Evolutionary conservation across 2,329 filamentous ascomycete genomes (phyloP).

Genomic region (Nothophaeocryptopus gaeumannii): DNA sequence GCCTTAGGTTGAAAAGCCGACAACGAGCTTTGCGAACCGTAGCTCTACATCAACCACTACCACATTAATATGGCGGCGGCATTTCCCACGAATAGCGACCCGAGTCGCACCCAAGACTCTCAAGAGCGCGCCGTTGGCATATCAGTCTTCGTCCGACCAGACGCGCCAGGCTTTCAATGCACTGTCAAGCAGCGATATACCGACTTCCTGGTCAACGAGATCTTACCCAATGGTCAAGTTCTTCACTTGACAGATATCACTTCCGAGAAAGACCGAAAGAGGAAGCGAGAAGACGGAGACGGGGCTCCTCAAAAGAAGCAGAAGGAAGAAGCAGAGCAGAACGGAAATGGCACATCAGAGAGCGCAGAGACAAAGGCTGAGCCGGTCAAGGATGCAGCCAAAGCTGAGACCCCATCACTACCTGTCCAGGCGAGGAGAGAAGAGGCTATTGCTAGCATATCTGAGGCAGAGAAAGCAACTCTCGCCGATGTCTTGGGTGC

Average conservation of each 20-base stretch:
- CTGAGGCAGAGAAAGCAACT: slow-evolving; percentile 37
- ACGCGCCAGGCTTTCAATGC: slow-evolving; percentile 60
- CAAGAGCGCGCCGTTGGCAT: slow-evolving; percentile 57
- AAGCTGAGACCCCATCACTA: not conserved
- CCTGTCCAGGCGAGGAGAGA: slow-evolving; percentile 13
- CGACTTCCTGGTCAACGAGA: slow-evolving; percentile 91
- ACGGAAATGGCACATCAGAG: not conserved
- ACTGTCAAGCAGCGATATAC: slow-evolving; percentile 76
- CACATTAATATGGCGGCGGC: too few species aligned
- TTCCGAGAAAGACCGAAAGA: slow-evolving; percentile 21
- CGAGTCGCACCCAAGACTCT: slow-evolving; percentile 20
- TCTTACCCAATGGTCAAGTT: slow-evolving; percentile 70
- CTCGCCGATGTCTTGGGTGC: slow-evolving; percentile 52
- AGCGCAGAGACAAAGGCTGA: not conserved
- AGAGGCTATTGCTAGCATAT: slow-evolving; percentile 28
- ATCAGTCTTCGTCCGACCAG: slow-evolving; percentile 58
- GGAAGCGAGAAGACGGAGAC: slow-evolving; percentile 21
- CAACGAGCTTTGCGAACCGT: too few species aligned
- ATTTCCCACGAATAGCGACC: too few species aligned
- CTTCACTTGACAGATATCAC: slow-evolving; percentile 62
- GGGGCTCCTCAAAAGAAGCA: slow-evolving; percentile 19
- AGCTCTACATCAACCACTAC: too few species aligned
- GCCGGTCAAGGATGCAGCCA: not conserved
- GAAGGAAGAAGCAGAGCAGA: slow-evolving; percentile 6
- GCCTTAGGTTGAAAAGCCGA: too few species aligned